Evolutionary conservation across 768 basidiomycete genomes (phyloP), one percentile per base, ranked within the genome.

Genomic region (Chalciporus pseudorubinellus): DNA sequence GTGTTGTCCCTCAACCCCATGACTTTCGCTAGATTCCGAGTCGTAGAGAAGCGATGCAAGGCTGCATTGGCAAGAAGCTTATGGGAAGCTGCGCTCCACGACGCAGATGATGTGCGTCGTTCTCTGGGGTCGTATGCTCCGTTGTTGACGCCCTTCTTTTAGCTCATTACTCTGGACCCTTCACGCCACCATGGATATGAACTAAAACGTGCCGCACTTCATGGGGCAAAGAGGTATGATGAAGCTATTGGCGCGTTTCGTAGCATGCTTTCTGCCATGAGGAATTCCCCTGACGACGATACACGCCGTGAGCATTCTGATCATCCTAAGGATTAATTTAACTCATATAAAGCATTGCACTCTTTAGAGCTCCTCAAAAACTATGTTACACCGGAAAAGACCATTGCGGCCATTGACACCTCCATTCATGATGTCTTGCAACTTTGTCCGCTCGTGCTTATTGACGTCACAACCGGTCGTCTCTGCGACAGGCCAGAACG

Each of bases 1-100:
- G 50, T 50, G 0, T 21, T 58, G 16, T 46, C 19, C 31, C 47
- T 55, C 18, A 6, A 24, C n/a, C 42, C 49, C 41, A 7, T 20
- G 34, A 19, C 31, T 26, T 6, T 21, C 31, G 26, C 9, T 4
- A 28, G 26, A 28, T 9, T 28, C 26, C 26, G 26, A 28, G 26
- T 28, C 26, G 6, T 28, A 9, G 6, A 9, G 29, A 31, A 31
- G 29, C 29, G 29, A 3, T 10, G 13, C 29, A 31, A 13, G 11
- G 29, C 13, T 12, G n/a, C 29, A 31, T 11, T 31, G 29, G 29
- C 29, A 39, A 50, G 39, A 34, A 11, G 13, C 8, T 16, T 19
- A 29, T 50, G 49, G 49, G 41, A 44, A 31, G 49, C 26, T 44
- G 49, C 49, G 19, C 43, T 50, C 8, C 20, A 24, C 5, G 49